Conservation (phyloP, 2,329 filamentous ascomycete species). For the Clarireedia paspali region DNA sequence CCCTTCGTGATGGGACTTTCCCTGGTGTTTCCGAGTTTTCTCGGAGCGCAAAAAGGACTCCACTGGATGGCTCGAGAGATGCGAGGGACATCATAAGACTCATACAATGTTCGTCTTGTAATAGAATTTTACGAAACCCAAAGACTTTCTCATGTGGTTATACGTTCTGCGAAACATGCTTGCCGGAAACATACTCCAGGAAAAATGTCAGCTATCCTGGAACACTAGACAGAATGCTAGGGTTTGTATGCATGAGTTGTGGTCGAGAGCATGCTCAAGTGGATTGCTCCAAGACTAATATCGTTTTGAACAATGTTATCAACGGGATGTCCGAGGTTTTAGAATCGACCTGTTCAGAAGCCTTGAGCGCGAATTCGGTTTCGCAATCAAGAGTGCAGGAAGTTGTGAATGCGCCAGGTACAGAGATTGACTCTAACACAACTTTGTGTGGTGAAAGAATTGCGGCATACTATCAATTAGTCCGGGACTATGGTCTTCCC, state of each 20-base stretch:
- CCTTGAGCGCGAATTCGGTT: not conserved
- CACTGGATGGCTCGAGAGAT: conserved; percentile 31
- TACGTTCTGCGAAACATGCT: conserved; percentile 66
- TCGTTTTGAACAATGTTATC: not conserved
- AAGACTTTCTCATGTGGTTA: conserved; percentile 76
- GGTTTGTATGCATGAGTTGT: conserved; percentile 42
- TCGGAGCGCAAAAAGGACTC: not conserved
- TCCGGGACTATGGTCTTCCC: too few species aligned
- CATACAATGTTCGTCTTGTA: conserved; percentile 72
- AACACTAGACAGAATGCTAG: conserved; percentile 55
- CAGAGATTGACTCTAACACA: too few species aligned
- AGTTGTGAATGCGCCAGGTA: not conserved
- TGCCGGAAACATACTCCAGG: conserved; percentile 54
- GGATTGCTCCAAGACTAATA: conserved; percentile 63
- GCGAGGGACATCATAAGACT: conserved; percentile 61
- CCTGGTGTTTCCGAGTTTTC: too few species aligned
- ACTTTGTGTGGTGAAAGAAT: too few species aligned
- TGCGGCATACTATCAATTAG: too few species aligned
- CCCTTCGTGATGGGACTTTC: too few species aligned
- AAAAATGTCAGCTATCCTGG: conserved; percentile 71
- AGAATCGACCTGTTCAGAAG: not conserved
- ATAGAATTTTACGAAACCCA: conserved; percentile 57
- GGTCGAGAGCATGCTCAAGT: conserved; percentile 63
- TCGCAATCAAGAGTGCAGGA: not conserved
- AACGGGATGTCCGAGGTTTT: not conserved